These are phyloP conservation scores for Inosperma sp. DNA, from an alignment of 768 basidiomycete species.

Conservation along the genomic window DNA sequence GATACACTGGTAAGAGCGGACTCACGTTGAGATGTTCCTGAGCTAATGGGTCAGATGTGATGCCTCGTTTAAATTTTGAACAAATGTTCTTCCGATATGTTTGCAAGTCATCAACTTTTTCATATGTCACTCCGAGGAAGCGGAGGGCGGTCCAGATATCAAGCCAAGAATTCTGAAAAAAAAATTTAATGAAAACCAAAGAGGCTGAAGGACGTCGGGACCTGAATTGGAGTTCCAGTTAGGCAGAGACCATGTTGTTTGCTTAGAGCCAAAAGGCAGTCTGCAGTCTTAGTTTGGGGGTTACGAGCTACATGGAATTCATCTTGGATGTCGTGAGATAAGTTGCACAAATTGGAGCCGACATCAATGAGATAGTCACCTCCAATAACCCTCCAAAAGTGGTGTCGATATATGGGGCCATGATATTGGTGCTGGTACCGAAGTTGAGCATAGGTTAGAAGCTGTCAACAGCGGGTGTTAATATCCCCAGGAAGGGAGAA, in stretches of 20 bases:
- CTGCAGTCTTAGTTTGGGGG: constrained; percentile 6
- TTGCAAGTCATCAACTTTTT: constrained; percentile 3
- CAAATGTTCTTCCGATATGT: too few relatives aligned
- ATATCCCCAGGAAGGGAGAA: background rate
- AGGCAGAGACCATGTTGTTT: constrained; percentile 13
- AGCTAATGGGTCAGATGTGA: too few relatives aligned
- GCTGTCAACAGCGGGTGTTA: background rate
- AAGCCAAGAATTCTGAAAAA: constrained; percentile 8
- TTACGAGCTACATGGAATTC: constrained; percentile 12
- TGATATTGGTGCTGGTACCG: constrained; percentile 4
- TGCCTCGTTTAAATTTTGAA: too few relatives aligned
- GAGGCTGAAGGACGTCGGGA: background rate
- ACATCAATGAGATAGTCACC: too few relatives aligned
- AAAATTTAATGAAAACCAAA: background rate
- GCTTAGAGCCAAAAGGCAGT: constrained; percentile 6
- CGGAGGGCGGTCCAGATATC: constrained; percentile 7
- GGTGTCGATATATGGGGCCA: too few relatives aligned
- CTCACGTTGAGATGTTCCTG: too few relatives aligned
- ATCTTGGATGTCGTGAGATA: constrained; percentile 4
- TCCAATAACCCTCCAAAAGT: too few relatives aligned
- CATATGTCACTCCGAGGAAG: constrained; percentile 8
- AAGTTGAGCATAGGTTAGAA: background rate
- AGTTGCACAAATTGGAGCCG: background rate
- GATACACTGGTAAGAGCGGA: too few relatives aligned
- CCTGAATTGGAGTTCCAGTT: constrained; percentile 12